Evolutionary conservation across 2,329 filamentous ascomycete genomes (phyloP).

Genomic region (Apiospora kogelbergensis): DNA sequence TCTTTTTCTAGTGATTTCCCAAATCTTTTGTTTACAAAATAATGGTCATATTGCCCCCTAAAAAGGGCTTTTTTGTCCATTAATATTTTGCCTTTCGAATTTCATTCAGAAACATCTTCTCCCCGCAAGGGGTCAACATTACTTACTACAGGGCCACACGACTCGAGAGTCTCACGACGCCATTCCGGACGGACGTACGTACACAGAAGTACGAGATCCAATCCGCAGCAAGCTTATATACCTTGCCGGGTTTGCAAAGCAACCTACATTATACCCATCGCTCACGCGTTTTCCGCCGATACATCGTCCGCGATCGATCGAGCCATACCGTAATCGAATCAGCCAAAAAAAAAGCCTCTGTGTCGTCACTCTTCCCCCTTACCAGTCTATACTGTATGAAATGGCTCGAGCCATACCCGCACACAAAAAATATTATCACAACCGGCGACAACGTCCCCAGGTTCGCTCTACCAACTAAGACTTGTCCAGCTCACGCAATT

Average conservation of each 20-base stretch:
- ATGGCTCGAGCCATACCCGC: not conserved
- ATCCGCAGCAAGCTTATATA: not conserved
- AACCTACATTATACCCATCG: conserved; percentile 6
- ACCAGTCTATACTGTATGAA: not conserved
- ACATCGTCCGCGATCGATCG: not conserved
- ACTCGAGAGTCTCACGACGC: conserved; percentile 6
- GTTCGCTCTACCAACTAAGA: not conserved
- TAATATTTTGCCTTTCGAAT: not conserved
- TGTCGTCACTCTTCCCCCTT: not conserved
- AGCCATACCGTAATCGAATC: conserved; percentile 2
- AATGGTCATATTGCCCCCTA: not conserved
- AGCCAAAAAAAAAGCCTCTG: not conserved
- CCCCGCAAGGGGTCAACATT: not conserved
- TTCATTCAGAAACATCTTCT: not conserved
- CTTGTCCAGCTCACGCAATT: conserved; percentile 11
- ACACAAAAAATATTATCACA: not conserved
- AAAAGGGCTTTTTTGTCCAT: not conserved
- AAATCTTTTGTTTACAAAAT: not conserved
- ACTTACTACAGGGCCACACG: conserved; percentile 4
- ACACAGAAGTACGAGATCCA: not conserved
- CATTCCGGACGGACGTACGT: not conserved
- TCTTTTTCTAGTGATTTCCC: not conserved
- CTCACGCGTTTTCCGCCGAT: conserved; percentile 1
- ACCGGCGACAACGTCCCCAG: not conserved
- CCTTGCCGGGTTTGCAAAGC: not conserved